Conservation (phyloP, 805 yeast genomes). For the Starmerella scarabaei region DNA sequence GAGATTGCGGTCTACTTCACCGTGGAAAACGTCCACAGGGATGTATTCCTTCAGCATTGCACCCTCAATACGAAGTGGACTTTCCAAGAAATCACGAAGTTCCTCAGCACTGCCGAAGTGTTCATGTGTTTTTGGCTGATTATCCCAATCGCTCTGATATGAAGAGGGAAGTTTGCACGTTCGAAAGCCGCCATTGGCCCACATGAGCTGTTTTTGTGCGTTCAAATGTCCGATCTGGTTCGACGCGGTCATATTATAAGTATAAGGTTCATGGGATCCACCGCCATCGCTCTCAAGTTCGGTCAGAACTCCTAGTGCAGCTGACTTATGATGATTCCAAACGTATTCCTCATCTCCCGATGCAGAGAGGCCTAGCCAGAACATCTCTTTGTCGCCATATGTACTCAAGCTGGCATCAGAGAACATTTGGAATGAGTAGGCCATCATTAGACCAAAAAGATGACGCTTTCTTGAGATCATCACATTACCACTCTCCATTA, state of each 20-base stretch:
- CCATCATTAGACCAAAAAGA: conserved; percentile 2
- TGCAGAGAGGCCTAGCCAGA: conserved; percentile 5
- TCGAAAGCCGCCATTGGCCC: conserved; percentile 11
- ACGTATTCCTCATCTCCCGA: conserved; percentile 1
- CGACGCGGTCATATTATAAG: not conserved
- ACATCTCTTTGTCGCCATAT: conserved; percentile 9
- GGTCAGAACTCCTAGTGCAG: not conserved
- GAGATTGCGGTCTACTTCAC: not conserved
- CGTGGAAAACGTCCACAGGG: not conserved
- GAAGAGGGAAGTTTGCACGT: conserved; percentile 1
- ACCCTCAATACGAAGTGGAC: not conserved
- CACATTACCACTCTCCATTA: conserved; percentile 6
- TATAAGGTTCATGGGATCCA: not conserved
- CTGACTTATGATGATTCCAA: not conserved
- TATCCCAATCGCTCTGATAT: conserved; percentile 3
- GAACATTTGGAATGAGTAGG: not conserved
- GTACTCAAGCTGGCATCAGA: not conserved
- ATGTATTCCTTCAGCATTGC: not conserved
- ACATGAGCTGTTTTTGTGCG: not conserved
- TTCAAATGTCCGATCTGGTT: conserved; percentile 4
- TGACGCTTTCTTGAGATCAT: conserved; percentile 1
- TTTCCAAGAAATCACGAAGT: not conserved
- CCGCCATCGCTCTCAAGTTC: not conserved
- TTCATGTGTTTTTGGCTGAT: not conserved
- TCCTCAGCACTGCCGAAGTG: not conserved